Conservation (phyloP, 176 grass and related monocot genomes). For the Hyparrhenia diplandra region DNA sequence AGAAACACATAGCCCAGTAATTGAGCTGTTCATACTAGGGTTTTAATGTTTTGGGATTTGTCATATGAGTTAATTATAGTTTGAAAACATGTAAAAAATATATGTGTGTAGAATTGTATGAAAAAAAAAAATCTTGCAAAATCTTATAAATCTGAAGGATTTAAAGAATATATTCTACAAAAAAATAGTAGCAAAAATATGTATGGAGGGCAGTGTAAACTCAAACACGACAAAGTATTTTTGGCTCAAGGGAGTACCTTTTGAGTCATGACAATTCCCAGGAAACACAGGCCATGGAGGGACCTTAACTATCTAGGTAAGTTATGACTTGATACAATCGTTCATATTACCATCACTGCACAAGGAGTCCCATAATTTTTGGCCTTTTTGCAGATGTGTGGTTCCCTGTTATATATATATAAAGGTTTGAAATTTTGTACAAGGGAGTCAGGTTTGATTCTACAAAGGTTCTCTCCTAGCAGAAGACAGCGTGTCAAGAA, state of each 20-base stretch:
- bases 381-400: neutral
- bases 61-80: neutral
- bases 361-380: neutral
- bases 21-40: neutral
- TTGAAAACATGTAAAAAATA: neutral
- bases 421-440: neutral
- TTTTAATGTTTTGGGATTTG: neutral
- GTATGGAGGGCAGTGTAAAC: neutral
- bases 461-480: neutral
- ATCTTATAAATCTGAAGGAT: neutral
- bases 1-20: neutral
- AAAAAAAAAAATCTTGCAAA: neutral
- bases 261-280: neutral
- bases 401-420: neutral
- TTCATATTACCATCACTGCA: neutral
- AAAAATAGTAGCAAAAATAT: neutral
- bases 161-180: neutral
- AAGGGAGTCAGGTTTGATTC: neutral
- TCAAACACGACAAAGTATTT: neutral
- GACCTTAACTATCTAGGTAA: neutral
- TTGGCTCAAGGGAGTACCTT: neutral
- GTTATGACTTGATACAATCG: neutral
- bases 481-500: constrained; percentile 26
- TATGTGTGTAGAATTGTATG: neutral
- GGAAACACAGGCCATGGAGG: neutral